Conservation (phyloP, 139 green algal species). For the Ettlia oleoabundans region DNA sequence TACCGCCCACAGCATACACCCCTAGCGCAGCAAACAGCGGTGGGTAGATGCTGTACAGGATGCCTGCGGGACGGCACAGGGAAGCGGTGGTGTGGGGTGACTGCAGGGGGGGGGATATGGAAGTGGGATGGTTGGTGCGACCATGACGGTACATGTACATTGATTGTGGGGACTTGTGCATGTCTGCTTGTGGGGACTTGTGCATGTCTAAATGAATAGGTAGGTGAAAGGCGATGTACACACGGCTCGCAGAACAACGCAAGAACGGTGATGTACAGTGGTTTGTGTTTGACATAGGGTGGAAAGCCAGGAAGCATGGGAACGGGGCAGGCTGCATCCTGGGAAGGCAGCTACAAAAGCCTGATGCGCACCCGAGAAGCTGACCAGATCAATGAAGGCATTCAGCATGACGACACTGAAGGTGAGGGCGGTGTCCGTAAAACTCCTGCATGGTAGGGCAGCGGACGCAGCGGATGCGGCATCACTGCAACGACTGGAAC, state of each 20-base stretch:
- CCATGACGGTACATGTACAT: no score
- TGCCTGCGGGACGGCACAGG: conserved; percentile 58
- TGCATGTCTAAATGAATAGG: no score
- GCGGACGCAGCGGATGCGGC: neutral
- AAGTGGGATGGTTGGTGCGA: neutral
- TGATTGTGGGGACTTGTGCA: no score
- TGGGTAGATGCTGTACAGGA: conserved; percentile 98
- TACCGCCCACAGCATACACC: conserved; percentile 93
- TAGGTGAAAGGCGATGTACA: no score
- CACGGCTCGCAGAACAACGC: no score
- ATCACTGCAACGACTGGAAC: no score
- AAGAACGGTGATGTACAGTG: no score
- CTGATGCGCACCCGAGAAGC: conserved; percentile 71
- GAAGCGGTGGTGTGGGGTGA: neutral
- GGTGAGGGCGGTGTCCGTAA: conserved; percentile 88
- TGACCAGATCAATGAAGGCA: conserved; percentile 89
- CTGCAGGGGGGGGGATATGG: neutral
- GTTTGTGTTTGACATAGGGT: no score
- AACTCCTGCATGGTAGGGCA: conserved; percentile 62
- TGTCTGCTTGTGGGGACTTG: no score
- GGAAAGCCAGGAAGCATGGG: neutral
- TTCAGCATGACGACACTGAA: conserved; percentile 91
- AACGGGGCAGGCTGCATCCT: neutral
- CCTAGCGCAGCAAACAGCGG: conserved; percentile 94
- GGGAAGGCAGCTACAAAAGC: neutral